These are phyloP conservation scores for Beauveria sp. DNA, from an alignment of 2,329 filamentous ascomycete species.

Conservation along the genomic window DNA sequence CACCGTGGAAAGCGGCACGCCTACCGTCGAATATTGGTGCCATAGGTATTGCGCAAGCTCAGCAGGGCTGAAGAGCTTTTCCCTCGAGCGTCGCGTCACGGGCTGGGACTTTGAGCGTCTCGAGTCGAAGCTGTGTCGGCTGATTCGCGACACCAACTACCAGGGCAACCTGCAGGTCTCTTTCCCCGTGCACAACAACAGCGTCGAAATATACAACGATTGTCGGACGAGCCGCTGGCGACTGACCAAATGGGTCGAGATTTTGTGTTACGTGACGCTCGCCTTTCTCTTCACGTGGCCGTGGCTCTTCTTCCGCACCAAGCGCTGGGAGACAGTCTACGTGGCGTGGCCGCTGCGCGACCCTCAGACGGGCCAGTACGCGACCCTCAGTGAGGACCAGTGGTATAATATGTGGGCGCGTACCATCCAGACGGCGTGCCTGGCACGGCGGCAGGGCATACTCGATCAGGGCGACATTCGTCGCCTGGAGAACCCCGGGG, in stretches of 20 bases:
- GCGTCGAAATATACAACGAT: constrained; percentile 56
- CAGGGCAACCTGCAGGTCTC: constrained; percentile 50
- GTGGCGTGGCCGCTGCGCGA: constrained; percentile 46
- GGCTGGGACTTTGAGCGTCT: constrained; percentile 55
- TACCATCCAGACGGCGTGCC: constrained; percentile 50
- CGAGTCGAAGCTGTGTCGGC: constrained; percentile 40
- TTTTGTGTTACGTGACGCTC: constrained; percentile 59
- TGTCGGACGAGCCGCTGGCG: constrained; percentile 59
- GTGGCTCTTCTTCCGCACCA: constrained; percentile 58
- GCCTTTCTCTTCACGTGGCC: constrained; percentile 67
- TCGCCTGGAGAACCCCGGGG: constrained; percentile 23
- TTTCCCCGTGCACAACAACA: constrained; percentile 50
- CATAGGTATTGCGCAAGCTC: constrained; percentile 55
- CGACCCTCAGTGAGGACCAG: constrained; percentile 46
- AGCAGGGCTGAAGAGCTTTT: constrained; percentile 49
- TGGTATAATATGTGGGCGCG: constrained; percentile 58
- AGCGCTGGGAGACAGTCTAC: constrained; percentile 56
- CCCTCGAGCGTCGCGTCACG: constrained; percentile 42
- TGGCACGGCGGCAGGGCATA: constrained; percentile 47
- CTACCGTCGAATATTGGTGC: constrained; percentile 52
- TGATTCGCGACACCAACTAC: constrained; percentile 61
- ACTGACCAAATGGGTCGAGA: constrained; percentile 53
- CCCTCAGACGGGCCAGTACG: constrained; percentile 31
- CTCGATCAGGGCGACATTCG: constrained; percentile 52
- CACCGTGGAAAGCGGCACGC: constrained; percentile 23